Base-by-base conservation (phyloP, 1,284 basidiomycete genomes). In the Phellopilus nigrolimitatus region DNA sequence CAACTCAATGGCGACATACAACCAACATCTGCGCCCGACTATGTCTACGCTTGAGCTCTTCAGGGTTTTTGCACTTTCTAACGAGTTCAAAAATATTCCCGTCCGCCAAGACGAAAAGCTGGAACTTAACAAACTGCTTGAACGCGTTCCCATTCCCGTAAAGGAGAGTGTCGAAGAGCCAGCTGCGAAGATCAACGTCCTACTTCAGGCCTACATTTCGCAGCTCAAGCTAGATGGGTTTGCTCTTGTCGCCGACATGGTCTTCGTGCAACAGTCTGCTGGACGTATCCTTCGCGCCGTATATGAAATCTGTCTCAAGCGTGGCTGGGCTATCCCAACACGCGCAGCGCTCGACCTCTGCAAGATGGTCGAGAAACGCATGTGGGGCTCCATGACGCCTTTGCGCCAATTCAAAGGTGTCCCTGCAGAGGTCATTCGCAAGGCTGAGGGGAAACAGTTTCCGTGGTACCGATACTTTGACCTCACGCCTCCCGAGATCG, bases 351-450 rank as follows among this genome's bases (percentile, higher is more conserved):
- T 99, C 34, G 90, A 95, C 59, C 73, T 99, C 55, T 99, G 95
- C 74, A 98, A 99, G 74, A 98, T 98, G 95, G 91, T 88, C 3
- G 93, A 95, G 65, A 82, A 87, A 59, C 71, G 88, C 55, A 93
- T 95, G 91, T 99, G 97, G 95, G 86, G 86, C 41, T 93, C 93
- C 0, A 99, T 99, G 95, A 95, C 94, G 0, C 95, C 95, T 12
- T 74, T 99, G 46, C 81, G 95, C 47, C 97, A 99, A 66, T 99
- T 98, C 78, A 91, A 86, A 63, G 86, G 88, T 61, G 86, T 95
- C 0, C 92, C 91, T 0, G 66, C 75, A 1, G 94, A 98, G 56
- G 86, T 99, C 39, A 75, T 99, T 48, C 78, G 91, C 47, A 91
- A 95, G 61, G 91, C 95, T 0, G 95, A 99, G 69, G 88, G 93